A percentile compares a stretch with the other conserved stretches of the same genome.
Conservation (phyloP, 345 rosid species). For the Diplotaxis tenuifolia region DNA sequence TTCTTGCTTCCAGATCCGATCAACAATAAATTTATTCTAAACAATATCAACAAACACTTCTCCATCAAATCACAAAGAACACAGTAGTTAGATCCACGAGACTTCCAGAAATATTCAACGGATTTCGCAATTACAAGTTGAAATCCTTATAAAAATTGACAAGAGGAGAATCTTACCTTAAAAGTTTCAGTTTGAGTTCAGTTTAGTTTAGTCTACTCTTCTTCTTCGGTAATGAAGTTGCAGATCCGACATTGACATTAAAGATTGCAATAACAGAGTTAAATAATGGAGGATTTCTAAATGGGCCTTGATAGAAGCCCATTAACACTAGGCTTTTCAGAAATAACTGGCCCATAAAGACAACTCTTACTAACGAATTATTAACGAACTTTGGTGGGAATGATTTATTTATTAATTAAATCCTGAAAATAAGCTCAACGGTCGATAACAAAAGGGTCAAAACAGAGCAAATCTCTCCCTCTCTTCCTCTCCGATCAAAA, state of each 20-base stretch:
- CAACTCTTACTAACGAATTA: not conserved
- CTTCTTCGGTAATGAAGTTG: conserved; percentile 1
- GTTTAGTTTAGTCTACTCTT: conserved; percentile 6
- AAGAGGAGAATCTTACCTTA: conserved; percentile 11
- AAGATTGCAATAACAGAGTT: not conserved
- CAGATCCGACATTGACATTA: conserved; percentile 15
- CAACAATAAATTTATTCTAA: not conserved
- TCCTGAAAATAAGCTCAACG: conserved; percentile 38
- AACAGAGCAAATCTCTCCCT: conserved; percentile 22
- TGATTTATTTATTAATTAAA: not conserved
- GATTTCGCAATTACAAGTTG: not conserved
- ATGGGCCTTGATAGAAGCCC: conserved; percentile 9
- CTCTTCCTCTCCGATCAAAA: conserved; percentile 2
- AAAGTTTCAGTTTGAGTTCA: conserved; percentile 5
- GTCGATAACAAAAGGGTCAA: conserved; percentile 3
- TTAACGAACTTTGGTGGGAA: conserved; percentile 1
- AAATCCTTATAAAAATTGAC: too few relatives aligned
- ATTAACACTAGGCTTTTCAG: not conserved
- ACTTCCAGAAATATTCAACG: not conserved
- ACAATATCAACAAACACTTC: not conserved
- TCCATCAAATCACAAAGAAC: conserved; percentile 3
- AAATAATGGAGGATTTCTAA: not conserved
- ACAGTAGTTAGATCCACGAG: not conserved
- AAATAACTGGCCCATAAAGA: not conserved
- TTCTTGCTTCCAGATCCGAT: not conserved